These are phyloP conservation scores for Furcasterigmium furcatum DNA, from an alignment of 2,329 filamentous ascomycete species.

Conservation along the genomic window DNA sequence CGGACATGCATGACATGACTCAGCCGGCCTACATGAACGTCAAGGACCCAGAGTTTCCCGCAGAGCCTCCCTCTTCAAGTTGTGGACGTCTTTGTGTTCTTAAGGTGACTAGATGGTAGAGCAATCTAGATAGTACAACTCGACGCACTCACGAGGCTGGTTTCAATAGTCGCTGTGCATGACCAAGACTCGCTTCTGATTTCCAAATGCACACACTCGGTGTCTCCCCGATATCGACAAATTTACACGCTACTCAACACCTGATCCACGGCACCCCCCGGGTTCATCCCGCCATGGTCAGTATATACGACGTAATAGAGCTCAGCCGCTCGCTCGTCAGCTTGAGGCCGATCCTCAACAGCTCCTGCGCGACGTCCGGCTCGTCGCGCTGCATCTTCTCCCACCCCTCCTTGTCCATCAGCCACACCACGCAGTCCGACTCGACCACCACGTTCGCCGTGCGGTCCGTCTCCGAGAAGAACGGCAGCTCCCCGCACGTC, in stretches of 20 bases:
- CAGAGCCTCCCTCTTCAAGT: too few relatives aligned
- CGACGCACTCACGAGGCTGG: too few relatives aligned
- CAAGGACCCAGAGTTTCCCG: too few relatives aligned
- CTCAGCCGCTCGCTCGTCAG: conserved; percentile 90
- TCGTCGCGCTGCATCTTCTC: conserved; percentile 67
- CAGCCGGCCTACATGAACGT: background rate
- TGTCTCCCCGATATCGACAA: too few relatives aligned
- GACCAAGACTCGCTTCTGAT: too few relatives aligned
- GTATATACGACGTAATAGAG: conserved; percentile 56
- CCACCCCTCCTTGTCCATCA: conserved; percentile 72
- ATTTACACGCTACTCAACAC: too few relatives aligned
- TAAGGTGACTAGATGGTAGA: too few relatives aligned
- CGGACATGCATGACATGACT: background rate
- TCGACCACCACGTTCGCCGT: conserved; percentile 87
- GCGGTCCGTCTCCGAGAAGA: conserved; percentile 86
- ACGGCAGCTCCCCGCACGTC: conserved; percentile 92
- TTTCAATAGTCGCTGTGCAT: too few relatives aligned
- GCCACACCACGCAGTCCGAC: conserved; percentile 78
- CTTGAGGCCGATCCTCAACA: conserved; percentile 86
- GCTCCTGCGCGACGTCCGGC: conserved; percentile 75
- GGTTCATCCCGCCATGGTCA: conserved; percentile 47
- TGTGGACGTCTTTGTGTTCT: too few relatives aligned
- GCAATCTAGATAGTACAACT: too few relatives aligned
- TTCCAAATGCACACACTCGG: too few relatives aligned
- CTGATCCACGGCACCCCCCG: conserved; percentile 1